A percentile compares a stretch with the other conserved stretches of the same genome.
Evolutionary conservation across 1,139 yeast species (phyloP).

Genomic region (Ogataea hybrid): DNA sequence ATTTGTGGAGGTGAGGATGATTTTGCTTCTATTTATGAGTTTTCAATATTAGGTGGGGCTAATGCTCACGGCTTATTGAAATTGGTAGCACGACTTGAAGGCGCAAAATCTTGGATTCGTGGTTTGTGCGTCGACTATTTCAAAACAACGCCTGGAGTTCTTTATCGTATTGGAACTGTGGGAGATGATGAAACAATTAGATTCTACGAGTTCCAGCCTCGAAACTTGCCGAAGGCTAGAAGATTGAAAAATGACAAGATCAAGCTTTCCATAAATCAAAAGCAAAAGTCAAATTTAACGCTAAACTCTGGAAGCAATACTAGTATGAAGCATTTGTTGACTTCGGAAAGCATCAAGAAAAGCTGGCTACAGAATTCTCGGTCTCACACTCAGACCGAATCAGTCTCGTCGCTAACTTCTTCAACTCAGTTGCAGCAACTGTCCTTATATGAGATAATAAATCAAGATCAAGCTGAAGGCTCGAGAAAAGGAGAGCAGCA

Average conservation of each 20-base stretch:
- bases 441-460: constrained; percentile 29
- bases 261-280: constrained; percentile 10
- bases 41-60: constrained; percentile 31
- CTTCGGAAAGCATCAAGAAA: constrained; percentile 10
- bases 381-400: constrained; percentile 21
- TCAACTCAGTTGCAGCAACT: constrained; percentile 24
- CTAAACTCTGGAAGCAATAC: constrained; percentile 13
- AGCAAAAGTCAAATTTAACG: constrained; percentile 12
- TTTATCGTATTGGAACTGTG: constrained; percentile 1
- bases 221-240: constrained; percentile 52
- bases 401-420: constrained; percentile 29
- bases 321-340: constrained; percentile 9
- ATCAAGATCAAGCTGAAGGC: constrained; percentile 21
- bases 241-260: constrained; percentile 14
- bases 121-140: constrained; percentile 45
- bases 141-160: constrained; percentile 27
- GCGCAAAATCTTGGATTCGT: constrained; percentile 66
- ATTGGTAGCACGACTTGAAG: constrained; percentile 53
- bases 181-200: constrained; percentile 61
- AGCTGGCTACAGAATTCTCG: constrained; percentile 13
- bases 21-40: constrained; percentile 52
- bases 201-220: constrained; percentile 73
- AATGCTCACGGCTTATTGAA: constrained; percentile 31
- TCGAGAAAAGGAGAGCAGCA: not conserved
- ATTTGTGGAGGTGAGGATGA: constrained; percentile 59